A percentile compares a stretch with the other conserved stretches of the same genome.
Conservation (phyloP, 2,329 filamentous ascomycete genomes). For the Fusarium sarcochroum region DNA sequence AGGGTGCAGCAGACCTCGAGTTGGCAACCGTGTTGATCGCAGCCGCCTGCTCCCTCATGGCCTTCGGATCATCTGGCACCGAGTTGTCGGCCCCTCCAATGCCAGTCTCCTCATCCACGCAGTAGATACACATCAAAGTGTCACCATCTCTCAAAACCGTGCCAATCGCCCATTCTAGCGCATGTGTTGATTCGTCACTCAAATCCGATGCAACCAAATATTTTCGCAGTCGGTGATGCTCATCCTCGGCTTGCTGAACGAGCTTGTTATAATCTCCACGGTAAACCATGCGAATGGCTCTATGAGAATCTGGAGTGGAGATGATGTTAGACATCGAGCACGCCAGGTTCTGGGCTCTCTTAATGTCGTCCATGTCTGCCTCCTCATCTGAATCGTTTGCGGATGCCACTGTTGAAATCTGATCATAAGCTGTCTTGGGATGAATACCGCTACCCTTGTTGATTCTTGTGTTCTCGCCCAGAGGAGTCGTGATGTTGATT, state of each 20-base stretch:
- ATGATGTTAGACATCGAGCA: slow-evolving; percentile 86
- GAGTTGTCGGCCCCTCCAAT: slow-evolving; percentile 65
- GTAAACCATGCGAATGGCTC: slow-evolving; percentile 90
- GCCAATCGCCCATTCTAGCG: slow-evolving; percentile 96
- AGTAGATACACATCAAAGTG: slow-evolving; percentile 93
- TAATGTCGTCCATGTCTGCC: slow-evolving; percentile 86
- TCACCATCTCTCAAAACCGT: slow-evolving; percentile 95
- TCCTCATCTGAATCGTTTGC: slow-evolving; percentile 88
- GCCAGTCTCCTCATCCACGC: slow-evolving; percentile 87
- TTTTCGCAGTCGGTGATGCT: slow-evolving; percentile 83
- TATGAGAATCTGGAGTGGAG: slow-evolving; percentile 80
- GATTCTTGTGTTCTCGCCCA: slow-evolving; percentile 71
- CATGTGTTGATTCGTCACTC: slow-evolving; percentile 94
- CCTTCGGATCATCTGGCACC: slow-evolving; percentile 79
- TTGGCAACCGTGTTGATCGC: slow-evolving; percentile 76
- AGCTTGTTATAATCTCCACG: slow-evolving; percentile 87
- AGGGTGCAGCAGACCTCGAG: slow-evolving; percentile 53
- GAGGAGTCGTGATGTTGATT: slow-evolving; percentile 74
- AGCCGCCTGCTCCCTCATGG: slow-evolving; percentile 81
- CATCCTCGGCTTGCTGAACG: slow-evolving; percentile 82
- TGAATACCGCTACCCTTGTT: slow-evolving; percentile 73
- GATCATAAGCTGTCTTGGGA: slow-evolving; percentile 87
- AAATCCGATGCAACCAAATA: slow-evolving; percentile 97
- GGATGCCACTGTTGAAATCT: slow-evolving; percentile 67
- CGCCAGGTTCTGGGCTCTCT: slow-evolving; percentile 86